Conservation (phyloP, 225 moss, liverwort and hornwort species). For the Bryoerythrophyllum caledonicum region DNA sequence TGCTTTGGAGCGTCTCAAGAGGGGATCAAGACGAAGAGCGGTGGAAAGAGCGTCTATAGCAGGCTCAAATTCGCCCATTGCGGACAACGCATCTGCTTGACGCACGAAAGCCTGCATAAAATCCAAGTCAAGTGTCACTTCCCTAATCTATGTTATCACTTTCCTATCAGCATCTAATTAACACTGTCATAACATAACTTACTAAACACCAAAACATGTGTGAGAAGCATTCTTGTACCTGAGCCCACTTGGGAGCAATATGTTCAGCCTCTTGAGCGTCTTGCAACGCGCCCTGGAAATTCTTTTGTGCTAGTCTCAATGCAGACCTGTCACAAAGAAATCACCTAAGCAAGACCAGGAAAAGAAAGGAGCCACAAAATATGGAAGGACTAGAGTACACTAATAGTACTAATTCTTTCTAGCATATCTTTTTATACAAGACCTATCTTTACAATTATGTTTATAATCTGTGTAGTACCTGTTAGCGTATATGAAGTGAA, state of each 20-base stretch:
- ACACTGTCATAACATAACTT: too few species aligned
- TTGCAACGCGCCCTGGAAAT: slow-evolving; percentile 22
- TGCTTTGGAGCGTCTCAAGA: slow-evolving; percentile 69
- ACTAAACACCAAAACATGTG: background rate
- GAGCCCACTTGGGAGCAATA: slow-evolving; percentile 21
- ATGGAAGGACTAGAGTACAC: background rate
- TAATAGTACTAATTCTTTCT: too few species aligned
- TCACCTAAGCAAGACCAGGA: background rate
- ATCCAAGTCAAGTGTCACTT: background rate
- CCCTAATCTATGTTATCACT: background rate
- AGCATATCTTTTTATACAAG: too few species aligned
- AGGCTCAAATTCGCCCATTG: slow-evolving; percentile 49
- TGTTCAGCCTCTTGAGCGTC: slow-evolving; percentile 20
- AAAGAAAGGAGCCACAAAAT: background rate
- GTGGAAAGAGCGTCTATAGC: slow-evolving; percentile 45
- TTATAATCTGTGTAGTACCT: slow-evolving; percentile 20
- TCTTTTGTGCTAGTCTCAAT: slow-evolving; percentile 11
- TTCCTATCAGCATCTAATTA: too few species aligned
- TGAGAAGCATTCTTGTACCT: background rate
- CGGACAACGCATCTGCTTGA: slow-evolving; percentile 65
- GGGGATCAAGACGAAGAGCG: slow-evolving; percentile 62
- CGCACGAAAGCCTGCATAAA: slow-evolving; percentile 50
- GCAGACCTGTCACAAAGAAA: slow-evolving; percentile 16
- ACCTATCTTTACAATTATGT: too few species aligned
- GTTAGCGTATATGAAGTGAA: slow-evolving; percentile 57